These are phyloP conservation scores for Solanum sitiens DNA, from an alignment of 257 asterid genomes.

Conservation along the genomic window DNA sequence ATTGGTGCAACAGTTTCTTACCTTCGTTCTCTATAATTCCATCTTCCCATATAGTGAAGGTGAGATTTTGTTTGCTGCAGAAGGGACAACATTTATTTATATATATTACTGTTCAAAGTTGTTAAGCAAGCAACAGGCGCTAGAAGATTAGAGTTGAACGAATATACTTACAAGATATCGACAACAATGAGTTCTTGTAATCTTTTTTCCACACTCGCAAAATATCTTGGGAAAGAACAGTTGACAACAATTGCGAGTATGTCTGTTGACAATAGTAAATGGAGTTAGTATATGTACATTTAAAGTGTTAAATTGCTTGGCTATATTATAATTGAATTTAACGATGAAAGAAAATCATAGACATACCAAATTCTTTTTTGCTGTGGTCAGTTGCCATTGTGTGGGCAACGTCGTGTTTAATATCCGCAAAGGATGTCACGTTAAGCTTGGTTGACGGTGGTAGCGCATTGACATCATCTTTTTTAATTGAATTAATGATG, in stretches of 20 bases:
- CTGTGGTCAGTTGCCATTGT: not conserved
- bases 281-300: not conserved
- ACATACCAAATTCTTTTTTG: not conserved
- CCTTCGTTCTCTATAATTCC: no score
- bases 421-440: not conserved
- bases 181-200: no score
- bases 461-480: no score
- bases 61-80: no score
- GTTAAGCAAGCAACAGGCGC: rapidly evolving
- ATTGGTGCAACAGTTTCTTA: not conserved
- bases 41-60: no score
- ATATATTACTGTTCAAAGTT: no score
- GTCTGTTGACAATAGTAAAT: not conserved
- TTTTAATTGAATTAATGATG: not conserved
- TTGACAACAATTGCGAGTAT: not conserved
- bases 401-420: not conserved
- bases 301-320: not conserved
- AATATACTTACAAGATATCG: no score
- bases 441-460: not conserved
- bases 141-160: no score
- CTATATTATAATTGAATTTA: not conserved
- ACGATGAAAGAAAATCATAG: not conserved
- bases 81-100: no score
- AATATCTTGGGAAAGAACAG: not conserved
- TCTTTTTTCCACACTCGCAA: no score